Conservation (phyloP, 306 rosid species). For the Lathyrus tuberosus region DNA sequence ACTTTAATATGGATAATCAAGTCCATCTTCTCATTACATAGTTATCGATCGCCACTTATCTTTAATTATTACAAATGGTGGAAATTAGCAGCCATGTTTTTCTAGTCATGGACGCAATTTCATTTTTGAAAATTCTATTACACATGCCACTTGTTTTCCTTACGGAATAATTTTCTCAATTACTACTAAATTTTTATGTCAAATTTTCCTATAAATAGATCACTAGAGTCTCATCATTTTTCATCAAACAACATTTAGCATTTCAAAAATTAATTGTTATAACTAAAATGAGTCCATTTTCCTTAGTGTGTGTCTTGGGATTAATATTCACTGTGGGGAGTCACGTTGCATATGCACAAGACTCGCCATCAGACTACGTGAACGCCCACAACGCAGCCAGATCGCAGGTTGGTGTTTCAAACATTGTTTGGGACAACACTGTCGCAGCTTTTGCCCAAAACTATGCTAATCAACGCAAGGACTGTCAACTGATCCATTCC, state of each 20-base stretch:
- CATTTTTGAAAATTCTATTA: too few species aligned
- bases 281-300: conserved; percentile 15
- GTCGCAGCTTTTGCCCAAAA: conserved; percentile 40
- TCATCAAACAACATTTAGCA: conserved; percentile 21
- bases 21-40: too few species aligned
- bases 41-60: too few species aligned
- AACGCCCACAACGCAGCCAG: conserved; percentile 47
- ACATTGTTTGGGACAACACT: conserved; percentile 32
- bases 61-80: too few species aligned
- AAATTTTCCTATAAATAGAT: conserved; percentile 2
- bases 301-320: conserved; percentile 1
- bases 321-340: not conserved
- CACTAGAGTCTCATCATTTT: not conserved
- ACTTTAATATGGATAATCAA: too few species aligned
- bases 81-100: too few species aligned
- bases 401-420: conserved; percentile 34
- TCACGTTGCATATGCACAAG: conserved; percentile 33
- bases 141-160: too few species aligned
- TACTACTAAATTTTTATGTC: not conserved
- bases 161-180: too few species aligned
- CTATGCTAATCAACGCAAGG: conserved; percentile 40
- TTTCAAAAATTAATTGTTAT: not conserved
- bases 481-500: conserved; percentile 44
- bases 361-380: conserved; percentile 36
- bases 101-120: too few species aligned